Base-by-base conservation (phyloP, 2,329 filamentous ascomycete species). In the Fusarium kyushuense region DNA sequence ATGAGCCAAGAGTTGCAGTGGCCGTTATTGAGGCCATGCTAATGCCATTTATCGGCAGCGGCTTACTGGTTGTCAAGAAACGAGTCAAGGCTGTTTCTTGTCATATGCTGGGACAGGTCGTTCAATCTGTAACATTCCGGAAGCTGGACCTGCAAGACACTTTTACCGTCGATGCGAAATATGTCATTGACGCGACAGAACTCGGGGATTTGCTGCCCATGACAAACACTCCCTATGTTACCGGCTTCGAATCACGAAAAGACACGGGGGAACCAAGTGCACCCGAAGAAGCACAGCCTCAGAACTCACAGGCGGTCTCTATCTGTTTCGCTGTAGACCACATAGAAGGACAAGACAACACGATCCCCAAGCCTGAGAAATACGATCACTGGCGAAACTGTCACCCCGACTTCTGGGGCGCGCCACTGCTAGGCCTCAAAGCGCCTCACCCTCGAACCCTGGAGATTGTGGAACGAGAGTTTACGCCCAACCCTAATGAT, bases 311-410 rank as follows among this genome's bases (percentile, higher is more conserved):
- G 16, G 73, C 73, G 2, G 73, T 75, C 4, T 75, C 72, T 5
- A 75, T 75, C 51, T 75, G 73, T 51, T 75, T 75, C 25, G 72
- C 73, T 0, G 72, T 75, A n/a, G 73, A 75, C 23, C 72, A 75
- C n/a, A 65, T 72, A 4, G 70, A 73, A 1, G 73, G 73, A 4
- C 69, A 71, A 29, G 65, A 75, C n/a, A 46, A 74, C 17, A 75
- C 67, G 0, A 75, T 75, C 1, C 63, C 63, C 1, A 73, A 69
- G 13, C 73, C 73, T 0, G 43, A 61, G 1, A 53, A 49, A 4
- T 75, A 75, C 17, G 73, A 75, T 17, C 63, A 69, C 51, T 75
- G 73, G 73, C 65, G 71, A 4, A 51, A 47, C 12, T 70, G 48
- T 8, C 69, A 72, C 7, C 73, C 73, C 1, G 67, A 64, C 1